These are phyloP conservation scores for Pichia sorboxylosa DNA, from an alignment of 1,139 yeast species.

Conservation along the genomic window DNA sequence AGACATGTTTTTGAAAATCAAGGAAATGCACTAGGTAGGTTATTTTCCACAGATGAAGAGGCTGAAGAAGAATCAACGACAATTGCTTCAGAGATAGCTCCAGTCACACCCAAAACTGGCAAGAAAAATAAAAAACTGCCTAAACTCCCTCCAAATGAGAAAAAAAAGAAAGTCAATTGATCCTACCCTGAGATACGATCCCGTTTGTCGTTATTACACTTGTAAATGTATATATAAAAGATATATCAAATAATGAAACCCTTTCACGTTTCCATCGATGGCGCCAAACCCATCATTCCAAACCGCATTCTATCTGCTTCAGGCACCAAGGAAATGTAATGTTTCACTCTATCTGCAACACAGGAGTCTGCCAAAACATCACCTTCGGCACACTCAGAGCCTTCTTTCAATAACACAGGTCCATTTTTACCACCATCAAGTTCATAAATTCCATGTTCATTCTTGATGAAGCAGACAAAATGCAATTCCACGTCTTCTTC, in stretches of 20 bases:
- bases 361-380: slow-evolving; percentile 46
- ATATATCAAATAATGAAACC: too few relatives aligned
- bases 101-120: too few relatives aligned
- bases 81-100: neutral
- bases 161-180: too few relatives aligned
- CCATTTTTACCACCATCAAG: slow-evolving; percentile 84
- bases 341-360: slow-evolving; percentile 45
- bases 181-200: too few relatives aligned
- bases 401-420: slow-evolving; percentile 35
- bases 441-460: slow-evolving; percentile 55
- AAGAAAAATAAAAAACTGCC: too few relatives aligned
- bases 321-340: slow-evolving; percentile 53
- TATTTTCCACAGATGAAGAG: slow-evolving; percentile 12
- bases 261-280: slow-evolving; percentile 38
- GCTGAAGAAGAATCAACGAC: slow-evolving; percentile 6
- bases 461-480: slow-evolving; percentile 63
- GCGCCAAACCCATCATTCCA: slow-evolving; percentile 59
- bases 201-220: too few relatives aligned
- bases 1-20: slow-evolving; percentile 20
- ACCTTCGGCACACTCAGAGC: slow-evolving; percentile 22
- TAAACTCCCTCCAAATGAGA: too few relatives aligned
- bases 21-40: slow-evolving; percentile 11
- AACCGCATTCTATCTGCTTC: slow-evolving; percentile 50
- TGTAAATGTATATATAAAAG: too few relatives aligned
- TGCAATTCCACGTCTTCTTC: slow-evolving; percentile 58